phyloP scores from a whole-genome alignment of 2,329 filamentous ascomycete species.

The Fusarium duplospermum region DNA sequence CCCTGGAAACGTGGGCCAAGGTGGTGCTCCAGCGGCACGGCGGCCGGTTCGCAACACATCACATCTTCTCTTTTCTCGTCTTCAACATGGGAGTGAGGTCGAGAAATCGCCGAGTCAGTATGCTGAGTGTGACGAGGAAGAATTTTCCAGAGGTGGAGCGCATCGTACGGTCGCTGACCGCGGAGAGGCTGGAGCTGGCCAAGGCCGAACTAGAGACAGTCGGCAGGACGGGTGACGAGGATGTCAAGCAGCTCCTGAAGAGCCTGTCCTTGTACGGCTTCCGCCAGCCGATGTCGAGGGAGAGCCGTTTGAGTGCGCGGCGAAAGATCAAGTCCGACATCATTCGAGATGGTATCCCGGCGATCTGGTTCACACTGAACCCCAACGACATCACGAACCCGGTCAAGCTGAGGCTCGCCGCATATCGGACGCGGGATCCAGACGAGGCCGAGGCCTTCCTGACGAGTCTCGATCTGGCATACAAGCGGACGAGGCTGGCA shows the following conservation, averaged over 20 bases:
- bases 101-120: not conserved
- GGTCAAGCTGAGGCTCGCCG: too few species aligned
- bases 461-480: too few species aligned
- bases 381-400: too few species aligned
- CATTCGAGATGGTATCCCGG: too few species aligned
- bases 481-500: not conserved
- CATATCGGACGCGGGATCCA: too few species aligned
- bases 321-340: too few species aligned
- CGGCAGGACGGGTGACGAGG: not conserved
- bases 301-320: not conserved
- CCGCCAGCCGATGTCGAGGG: conserved; percentile 9
- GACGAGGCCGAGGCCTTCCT: too few species aligned
- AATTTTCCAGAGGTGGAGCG: not conserved
- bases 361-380: too few species aligned
- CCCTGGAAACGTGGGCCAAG: not conserved
- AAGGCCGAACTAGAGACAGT: not conserved
- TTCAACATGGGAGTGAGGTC: not conserved
- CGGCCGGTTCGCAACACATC: not conserved
- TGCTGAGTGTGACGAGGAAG: not conserved
- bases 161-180: not conserved
- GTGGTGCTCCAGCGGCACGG: not conserved
- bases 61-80: not conserved
- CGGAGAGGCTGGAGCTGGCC: not conserved
- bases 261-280: not conserved
- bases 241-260: not conserved